These are phyloP conservation scores for Microsporum ferrugineum DNA, from an alignment of 2,329 filamentous ascomycete species.

Conservation along the genomic window DNA sequence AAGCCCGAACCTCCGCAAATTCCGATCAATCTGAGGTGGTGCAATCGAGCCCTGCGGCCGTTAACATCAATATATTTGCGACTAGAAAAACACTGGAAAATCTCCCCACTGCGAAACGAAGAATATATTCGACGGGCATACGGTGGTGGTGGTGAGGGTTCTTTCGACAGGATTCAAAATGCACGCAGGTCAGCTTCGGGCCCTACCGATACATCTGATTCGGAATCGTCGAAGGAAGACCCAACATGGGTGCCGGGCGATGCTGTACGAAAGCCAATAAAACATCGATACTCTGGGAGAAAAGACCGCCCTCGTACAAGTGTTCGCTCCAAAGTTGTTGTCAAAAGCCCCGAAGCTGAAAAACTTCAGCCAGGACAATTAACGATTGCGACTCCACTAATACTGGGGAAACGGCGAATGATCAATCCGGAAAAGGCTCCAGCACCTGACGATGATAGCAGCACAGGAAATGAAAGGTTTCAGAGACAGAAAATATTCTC, in stretches of 20 bases:
- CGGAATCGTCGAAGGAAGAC: slow-evolving; percentile 28
- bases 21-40: slow-evolving; percentile 33
- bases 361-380: slow-evolving; percentile 31
- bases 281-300: slow-evolving; percentile 29
- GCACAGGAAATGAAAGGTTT: not conserved
- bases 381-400: slow-evolving; percentile 33
- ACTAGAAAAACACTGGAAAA: slow-evolving; percentile 32
- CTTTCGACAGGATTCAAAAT: not conserved
- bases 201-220: slow-evolving; percentile 15
- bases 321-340: slow-evolving; percentile 19
- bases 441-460: not conserved
- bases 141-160: not conserved
- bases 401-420: slow-evolving; percentile 23
- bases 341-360: slow-evolving; percentile 27
- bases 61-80: slow-evolving; percentile 31
- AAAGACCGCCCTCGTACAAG: slow-evolving; percentile 17
- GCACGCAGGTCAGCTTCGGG: slow-evolving; percentile 10
- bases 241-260: slow-evolving; percentile 32
- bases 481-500: not conserved
- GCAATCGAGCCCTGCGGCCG: slow-evolving; percentile 34
- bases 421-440: not conserved
- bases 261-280: slow-evolving; percentile 23
- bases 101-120: slow-evolving; percentile 17
- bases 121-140: slow-evolving; percentile 15
- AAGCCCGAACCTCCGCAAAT: slow-evolving; percentile 20